Base-by-base conservation (phyloP, 2,329 filamentous ascomycete genomes). In the Orbilia blumenaviensis region DNA sequence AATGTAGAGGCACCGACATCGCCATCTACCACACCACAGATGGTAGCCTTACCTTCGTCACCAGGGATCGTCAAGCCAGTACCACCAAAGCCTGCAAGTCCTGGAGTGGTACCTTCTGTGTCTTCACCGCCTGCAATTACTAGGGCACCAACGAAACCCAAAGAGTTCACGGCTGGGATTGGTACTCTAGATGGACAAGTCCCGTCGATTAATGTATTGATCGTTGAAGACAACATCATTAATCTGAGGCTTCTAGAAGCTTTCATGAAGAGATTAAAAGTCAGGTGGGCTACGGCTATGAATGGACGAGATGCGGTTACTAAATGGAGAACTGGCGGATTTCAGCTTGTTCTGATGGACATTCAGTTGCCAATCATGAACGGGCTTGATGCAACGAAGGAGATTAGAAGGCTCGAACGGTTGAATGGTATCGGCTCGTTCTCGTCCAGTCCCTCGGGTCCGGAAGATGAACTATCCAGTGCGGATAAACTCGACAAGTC, bases 181-280 rank as follows among this genome's bases (percentile, higher is more conserved):
- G 72, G 72, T 14, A 56, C 72, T 5, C 34, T 96, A 27, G 93
- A 94, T 79, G 91, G 90, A 64, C 90, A 90, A 0, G 93, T 98
- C 0, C 95, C 95, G 6, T 94, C 95, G 0, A 98, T 99, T 84
- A 98, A 96, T 80, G 94, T 98, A 6, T 86, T 99, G 46, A 97
- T 99, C 76, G 95, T 99, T 12, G 95, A 99, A 84, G 95, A 99
- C 84, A 99, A 99, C 83, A 93, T 95, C 78, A 98, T 99, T 86
- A 99, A 98, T 81, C 85, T 98, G 79, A 92, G 93, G 81, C 89
- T 99, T 8, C 86, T 99, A 36, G 94, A 97, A 81, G 93, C 94
- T 0, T 96, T 99, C 81, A 94, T 98, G 86, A 97, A 97, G 84
- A 88, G 93, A 56, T 86, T 99, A 58, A 97, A 97, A 81, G 95